phyloP scores from a whole-genome alignment of 371 early-diverging fungal species.

The Amoeboaphelidium protococcarum region DNA sequence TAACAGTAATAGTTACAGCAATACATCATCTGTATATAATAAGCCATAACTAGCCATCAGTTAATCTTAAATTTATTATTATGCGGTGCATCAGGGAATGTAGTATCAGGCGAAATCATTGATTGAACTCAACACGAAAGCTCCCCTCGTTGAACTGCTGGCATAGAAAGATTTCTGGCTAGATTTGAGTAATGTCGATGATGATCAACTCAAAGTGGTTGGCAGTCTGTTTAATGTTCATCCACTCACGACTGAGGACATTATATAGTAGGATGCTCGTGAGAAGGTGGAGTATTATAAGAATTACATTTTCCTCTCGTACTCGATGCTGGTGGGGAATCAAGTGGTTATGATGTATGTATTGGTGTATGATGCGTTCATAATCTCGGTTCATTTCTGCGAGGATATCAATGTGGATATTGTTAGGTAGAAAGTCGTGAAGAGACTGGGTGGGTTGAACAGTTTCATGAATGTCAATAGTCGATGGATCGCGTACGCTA shows the following conservation, averaged over 20 bases:
- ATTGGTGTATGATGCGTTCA: slow-evolving; percentile 44
- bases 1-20: too few relatives aligned
- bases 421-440: slow-evolving; percentile 34
- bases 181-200: too few relatives aligned
- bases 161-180: too few relatives aligned
- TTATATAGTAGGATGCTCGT: slow-evolving; percentile 58
- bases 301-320: slow-evolving; percentile 69
- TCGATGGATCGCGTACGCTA: slow-evolving; percentile 67
- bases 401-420: background rate
- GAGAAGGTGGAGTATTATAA: slow-evolving; percentile 77
- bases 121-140: too few relatives aligned
- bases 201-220: too few relatives aligned
- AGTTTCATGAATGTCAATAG: slow-evolving; percentile 5
- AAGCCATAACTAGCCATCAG: too few relatives aligned
- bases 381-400: slow-evolving; percentile 27
- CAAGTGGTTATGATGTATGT: slow-evolving; percentile 46
- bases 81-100: too few relatives aligned
- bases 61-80: too few relatives aligned
- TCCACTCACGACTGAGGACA: slow-evolving; percentile 71
- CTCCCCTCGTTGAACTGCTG: too few relatives aligned
- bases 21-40: too few relatives aligned
- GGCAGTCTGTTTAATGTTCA: slow-evolving; percentile 34
- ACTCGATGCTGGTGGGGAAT: slow-evolving; percentile 42
- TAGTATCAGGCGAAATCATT: too few relatives aligned
- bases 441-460: slow-evolving; percentile 36